Conservation (phyloP, 352 stramenopile genomes). For the Phytophthora pseudosyringae region DNA sequence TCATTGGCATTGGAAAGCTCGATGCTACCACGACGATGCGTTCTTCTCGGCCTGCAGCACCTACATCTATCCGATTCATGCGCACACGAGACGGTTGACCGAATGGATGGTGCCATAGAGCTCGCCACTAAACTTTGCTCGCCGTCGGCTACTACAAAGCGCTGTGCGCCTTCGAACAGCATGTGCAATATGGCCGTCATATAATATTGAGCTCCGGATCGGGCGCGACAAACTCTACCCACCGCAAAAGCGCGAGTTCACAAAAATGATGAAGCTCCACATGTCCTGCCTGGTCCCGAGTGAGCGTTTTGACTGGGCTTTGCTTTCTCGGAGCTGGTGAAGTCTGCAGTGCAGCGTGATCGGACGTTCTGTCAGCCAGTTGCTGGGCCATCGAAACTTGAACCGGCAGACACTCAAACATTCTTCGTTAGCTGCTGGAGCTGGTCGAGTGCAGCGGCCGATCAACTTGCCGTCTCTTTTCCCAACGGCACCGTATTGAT, state of each 20-base stretch:
- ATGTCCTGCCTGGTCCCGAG: too few relatives aligned
- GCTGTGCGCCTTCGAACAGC: background rate
- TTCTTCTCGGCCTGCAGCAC: too few relatives aligned
- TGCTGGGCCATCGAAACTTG: background rate
- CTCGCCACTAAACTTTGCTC: background rate
- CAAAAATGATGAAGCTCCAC: background rate
- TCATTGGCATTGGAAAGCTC: too few relatives aligned
- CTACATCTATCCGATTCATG: too few relatives aligned
- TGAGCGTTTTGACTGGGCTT: background rate
- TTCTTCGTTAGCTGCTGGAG: constrained; percentile 33
- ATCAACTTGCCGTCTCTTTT: constrained; percentile 31
- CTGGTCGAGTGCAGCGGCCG: constrained; percentile 4
- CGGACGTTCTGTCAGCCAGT: constrained; percentile 12
- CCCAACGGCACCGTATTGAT: constrained; percentile 23
- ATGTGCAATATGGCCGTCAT: constrained; percentile 11
- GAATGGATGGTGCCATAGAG: background rate
- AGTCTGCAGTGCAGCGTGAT: constrained; percentile 6
- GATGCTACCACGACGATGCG: too few relatives aligned
- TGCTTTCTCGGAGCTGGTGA: background rate
- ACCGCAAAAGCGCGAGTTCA: background rate
- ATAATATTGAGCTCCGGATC: constrained; percentile 30
- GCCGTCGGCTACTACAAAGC: background rate
- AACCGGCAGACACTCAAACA: constrained; percentile 11
- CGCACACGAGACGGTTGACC: too few relatives aligned
- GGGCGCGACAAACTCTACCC: constrained; percentile 5